Percentiles rank a stretch among this genome's conserved stretches.
phyloP scores from a whole-genome alignment of 768 basidiomycete genomes.

The Russula sp. region DNA sequence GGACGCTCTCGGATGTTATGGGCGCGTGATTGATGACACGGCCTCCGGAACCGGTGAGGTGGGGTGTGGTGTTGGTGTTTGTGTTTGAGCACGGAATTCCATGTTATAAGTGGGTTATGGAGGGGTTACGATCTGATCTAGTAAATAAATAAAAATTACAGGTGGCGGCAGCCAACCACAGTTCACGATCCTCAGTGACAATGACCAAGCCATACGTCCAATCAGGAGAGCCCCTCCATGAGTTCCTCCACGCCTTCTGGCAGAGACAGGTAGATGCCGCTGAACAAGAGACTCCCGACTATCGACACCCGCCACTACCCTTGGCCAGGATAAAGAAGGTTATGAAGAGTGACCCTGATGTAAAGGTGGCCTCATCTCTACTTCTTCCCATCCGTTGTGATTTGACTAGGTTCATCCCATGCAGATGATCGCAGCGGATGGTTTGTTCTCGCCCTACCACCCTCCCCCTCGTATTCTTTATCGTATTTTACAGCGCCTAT shows the following conservation, averaged over 20 bases:
- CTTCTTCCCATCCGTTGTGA: neutral
- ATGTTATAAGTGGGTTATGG: conserved; percentile 2
- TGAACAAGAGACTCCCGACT: conserved; percentile 85
- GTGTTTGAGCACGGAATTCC: too few species aligned
- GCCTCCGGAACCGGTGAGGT: neutral
- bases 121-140: conserved; percentile 6
- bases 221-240: conserved; percentile 78
- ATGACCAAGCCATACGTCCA: conserved; percentile 59
- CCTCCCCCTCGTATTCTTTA: conserved; percentile 15
- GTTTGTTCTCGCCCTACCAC: conserved; percentile 37
- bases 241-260: conserved; percentile 87
- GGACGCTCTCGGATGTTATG: too few species aligned
- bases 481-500: conserved; percentile 61
- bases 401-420: conserved; percentile 1
- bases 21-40: too few species aligned
- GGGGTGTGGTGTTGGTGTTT: too few species aligned
- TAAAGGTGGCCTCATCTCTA: conserved; percentile 59
- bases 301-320: conserved; percentile 81
- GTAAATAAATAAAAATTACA: conserved; percentile 4
- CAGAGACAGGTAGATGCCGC: conserved; percentile 81
- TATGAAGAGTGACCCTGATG: conserved; percentile 97
- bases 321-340: conserved; percentile 98
- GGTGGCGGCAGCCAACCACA: conserved; percentile 21
- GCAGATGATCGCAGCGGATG: conserved; percentile 98
- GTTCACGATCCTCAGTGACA: conserved; percentile 22